phyloP scores from a whole-genome alignment of 1,284 basidiomycete species.

The Microbotryum lychnidis-dioicae region DNA sequence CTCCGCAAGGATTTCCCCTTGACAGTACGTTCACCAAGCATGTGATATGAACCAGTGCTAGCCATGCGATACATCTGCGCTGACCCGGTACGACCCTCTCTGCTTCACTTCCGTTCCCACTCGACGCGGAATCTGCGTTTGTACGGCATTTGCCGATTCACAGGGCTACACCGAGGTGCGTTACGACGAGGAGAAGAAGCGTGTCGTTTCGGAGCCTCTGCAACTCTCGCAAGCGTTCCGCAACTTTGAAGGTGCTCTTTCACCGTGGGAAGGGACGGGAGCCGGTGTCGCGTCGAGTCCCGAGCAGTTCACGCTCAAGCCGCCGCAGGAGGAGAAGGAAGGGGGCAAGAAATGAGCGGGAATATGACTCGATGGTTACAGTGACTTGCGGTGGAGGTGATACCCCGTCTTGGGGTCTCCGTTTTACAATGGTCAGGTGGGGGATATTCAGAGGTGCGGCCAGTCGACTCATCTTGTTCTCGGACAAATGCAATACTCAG shows the following conservation, averaged over 20 bases:
- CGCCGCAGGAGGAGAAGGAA: slow-evolving; percentile 39
- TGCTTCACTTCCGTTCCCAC: neutral
- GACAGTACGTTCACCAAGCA: slow-evolving; percentile 49
- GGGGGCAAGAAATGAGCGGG: neutral
- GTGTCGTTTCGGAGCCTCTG: slow-evolving; percentile 94
- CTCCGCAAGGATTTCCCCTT: slow-evolving; percentile 96
- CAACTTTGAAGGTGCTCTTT: slow-evolving; percentile 66
- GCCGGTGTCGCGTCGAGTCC: slow-evolving; percentile 63
- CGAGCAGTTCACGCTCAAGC: slow-evolving; percentile 42
- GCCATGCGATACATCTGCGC: neutral
- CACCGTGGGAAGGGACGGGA: slow-evolving; percentile 94
- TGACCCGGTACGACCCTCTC: neutral
- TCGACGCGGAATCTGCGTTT: neutral
- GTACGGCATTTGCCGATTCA: neutral
- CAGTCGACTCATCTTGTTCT: no score
- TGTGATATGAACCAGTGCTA: neutral
- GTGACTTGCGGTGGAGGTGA: neutral
- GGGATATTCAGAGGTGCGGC: neutral
- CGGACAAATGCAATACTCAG: no score
- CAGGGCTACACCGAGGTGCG: slow-evolving; percentile 93
- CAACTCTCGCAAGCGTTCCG: slow-evolving; percentile 98
- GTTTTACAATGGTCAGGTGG: neutral
- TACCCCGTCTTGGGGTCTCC: neutral
- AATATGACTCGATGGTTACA: neutral
- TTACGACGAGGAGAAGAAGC: slow-evolving; percentile 97